Base-by-base conservation (phyloP, 768 basidiomycete species). In the Serpula lacrymans region DNA sequence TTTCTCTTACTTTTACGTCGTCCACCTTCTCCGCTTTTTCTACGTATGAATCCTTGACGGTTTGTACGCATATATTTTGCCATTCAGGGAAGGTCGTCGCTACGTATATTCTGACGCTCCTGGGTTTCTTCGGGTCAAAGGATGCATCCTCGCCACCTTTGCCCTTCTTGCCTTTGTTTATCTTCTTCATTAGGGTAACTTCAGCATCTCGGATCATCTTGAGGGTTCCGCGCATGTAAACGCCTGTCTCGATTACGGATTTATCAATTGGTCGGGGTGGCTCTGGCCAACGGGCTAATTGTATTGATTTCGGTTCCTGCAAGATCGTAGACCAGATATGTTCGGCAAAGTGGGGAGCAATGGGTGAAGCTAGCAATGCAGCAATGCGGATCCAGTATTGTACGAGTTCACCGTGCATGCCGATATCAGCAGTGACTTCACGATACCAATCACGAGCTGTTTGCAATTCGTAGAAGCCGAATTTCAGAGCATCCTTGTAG, bases 401-500 rank as follows among this genome's bases (percentile, higher is more conserved):
- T 54, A 95, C 81, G 33, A 98, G 78, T 46, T 92, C 92, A 35
- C 59, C 71, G 64, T 98, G 94, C 92, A 98, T 96, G 21, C 92
- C 90, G 35, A 83, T 69, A 46, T 92, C 89, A 6, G 78, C 69
- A 3, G 88, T 93, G 37, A 95, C 89, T 58, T 93, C 88, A 42
- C 93, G 89, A 62, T 98, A 98, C 85, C 92, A 93, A 59, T 98
- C 94, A 33, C 96, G 87, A 2, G 82, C 74, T 36, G 78, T 84
- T 61, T 97, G 91, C 49, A 94, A 77, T 55, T 96, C 93, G 74
- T 93, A 99, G 68, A 97, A 95, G 34, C 94, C 95, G 49, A 75
- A 85, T 64, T 97, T 95, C 46, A 97, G 64, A 8, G 94, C 93
- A 43, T 95, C 91, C 66, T 98, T 99, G 81, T 88, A 99, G 60